phyloP scores from a whole-genome alignment of 192 early-diverging fungal genomes.

The Cetraspora pellucida region DNA sequence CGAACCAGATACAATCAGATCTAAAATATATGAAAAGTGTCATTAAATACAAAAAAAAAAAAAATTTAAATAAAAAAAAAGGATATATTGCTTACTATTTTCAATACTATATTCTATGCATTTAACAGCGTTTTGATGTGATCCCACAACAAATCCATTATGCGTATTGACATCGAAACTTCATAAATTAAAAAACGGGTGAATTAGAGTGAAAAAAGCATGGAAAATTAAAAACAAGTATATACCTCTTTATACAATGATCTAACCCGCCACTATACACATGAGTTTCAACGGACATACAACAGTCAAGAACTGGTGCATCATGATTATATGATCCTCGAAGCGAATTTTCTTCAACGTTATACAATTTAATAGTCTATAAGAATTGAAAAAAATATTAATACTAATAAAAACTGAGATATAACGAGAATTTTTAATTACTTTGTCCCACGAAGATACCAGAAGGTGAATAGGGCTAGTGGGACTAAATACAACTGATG shows the following conservation, averaged over 20 bases:
- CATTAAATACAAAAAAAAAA: not conserved
- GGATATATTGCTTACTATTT: slow-evolving; percentile 42
- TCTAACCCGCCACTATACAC: slow-evolving; percentile 82
- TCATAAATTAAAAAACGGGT: not conserved
- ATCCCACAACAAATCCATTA: slow-evolving; percentile 64
- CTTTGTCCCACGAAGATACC: slow-evolving; percentile 91
- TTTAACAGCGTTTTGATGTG: slow-evolving; percentile 78
- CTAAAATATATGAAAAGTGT: slow-evolving; percentile 37
- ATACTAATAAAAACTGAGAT: not conserved
- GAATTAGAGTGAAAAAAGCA: not conserved
- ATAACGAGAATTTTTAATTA: slow-evolving; percentile 34
- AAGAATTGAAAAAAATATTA: not conserved
- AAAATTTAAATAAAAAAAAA: too few relatives aligned
- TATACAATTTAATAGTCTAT: slow-evolving; percentile 81
- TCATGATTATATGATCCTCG: slow-evolving; percentile 61
- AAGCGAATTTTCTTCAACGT: slow-evolving; percentile 66
- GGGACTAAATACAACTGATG: slow-evolving; percentile 72
- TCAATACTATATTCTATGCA: slow-evolving; percentile 63
- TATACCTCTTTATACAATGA: slow-evolving; percentile 62
- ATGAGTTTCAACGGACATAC: slow-evolving; percentile 62
- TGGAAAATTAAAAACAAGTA: not conserved
- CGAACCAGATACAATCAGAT: slow-evolving; percentile 76
- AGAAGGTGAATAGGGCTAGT: slow-evolving; percentile 67
- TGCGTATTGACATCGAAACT: slow-evolving; percentile 68
- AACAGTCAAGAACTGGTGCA: slow-evolving; percentile 77